A percentile compares a stretch with the other conserved stretches of the same genome.
Evolutionary conservation across 176 grass and related monocot genomes (phyloP).

Genomic region (Aegilops umbellulata): DNA sequence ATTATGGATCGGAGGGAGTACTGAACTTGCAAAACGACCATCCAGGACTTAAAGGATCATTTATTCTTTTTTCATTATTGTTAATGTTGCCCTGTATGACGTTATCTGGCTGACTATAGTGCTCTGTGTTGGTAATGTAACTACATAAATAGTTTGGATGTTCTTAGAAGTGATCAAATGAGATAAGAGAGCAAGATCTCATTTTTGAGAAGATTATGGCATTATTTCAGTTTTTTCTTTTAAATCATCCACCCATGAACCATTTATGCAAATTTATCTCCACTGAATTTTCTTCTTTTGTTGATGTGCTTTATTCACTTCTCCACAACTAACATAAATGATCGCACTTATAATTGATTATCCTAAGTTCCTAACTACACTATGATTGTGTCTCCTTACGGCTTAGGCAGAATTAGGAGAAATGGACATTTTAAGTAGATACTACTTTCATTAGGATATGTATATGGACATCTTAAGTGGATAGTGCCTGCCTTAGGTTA

Average conservation of each 20-base stretch:
- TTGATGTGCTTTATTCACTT: background rate
- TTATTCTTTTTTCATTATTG: background rate
- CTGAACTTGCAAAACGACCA: constrained; percentile 10
- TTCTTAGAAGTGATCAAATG: constrained; percentile 1
- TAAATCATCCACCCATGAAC: background rate
- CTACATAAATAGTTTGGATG: background rate
- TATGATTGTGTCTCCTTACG: background rate
- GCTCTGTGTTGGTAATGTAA: constrained; percentile 22
- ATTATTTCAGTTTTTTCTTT: background rate
- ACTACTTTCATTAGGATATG: background rate
- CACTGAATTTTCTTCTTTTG: background rate
- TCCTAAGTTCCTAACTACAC: background rate
- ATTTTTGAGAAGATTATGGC: background rate
- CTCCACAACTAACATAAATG: background rate
- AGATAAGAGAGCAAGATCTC: background rate
- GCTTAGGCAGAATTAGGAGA: background rate
- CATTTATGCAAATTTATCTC: background rate
- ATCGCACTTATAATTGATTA: background rate
- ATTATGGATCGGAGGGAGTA: too few species aligned
- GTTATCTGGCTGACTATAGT: background rate
- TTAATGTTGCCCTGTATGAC: background rate
- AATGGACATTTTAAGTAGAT: background rate
- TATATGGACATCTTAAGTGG: background rate
- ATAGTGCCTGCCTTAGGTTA: background rate
- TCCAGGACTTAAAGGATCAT: background rate